Evolutionary conservation across 176 grass and related monocot genomes (phyloP), one percentile per base, ranked within the genome.

Genomic region (Urochloa ruziziensis): DNA sequence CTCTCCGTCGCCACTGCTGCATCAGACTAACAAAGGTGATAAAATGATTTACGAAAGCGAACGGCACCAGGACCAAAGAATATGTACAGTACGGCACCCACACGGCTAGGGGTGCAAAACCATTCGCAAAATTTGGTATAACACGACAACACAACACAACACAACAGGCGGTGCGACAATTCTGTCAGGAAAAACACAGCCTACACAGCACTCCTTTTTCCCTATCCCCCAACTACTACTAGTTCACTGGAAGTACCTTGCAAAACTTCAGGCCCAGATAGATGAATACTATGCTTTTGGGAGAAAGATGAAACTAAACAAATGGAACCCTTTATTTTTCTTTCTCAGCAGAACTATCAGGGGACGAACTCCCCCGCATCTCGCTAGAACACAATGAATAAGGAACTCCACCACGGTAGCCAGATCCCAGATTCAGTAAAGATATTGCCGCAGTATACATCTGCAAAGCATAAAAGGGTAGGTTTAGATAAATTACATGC

Each of bases 181-280:
- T 83, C 67, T 60, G 74, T 87, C 73, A 79, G 66, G 73, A 83
- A 86, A 90, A 86, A 86, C 84, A 86, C 84, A 33, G 79, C 83
- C 88, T 51, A 86, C 62, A 77, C 77, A 67, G 46, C 64, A 18
- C 88, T 66, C 70, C 36, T 75, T 35, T 39, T 15, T 19, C 68
- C 52, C 66, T 40, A 53, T 52, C 73, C 29, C 18, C 25, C 51
- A 42, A 27, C 58, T 74, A 66, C 46, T 74, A 46, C 43, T 57
- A 67, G 39, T 63, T 73, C 80, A 67, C 80, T 49, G 48, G n/a
- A 59, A 78, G 19, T n/a, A 62, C 84, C 73, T 79, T 61, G 51
- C 60, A 90, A 83, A 74, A 83, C 23, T 83, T 83, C 59, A 80
- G 77, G 74, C 79, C 67, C 73, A 5, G 30, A 52, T 30, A 74